These are phyloP conservation scores for Penicillium odoratum DNA, from an alignment of 495 filamentous ascomycete genomes.

Conservation along the genomic window DNA sequence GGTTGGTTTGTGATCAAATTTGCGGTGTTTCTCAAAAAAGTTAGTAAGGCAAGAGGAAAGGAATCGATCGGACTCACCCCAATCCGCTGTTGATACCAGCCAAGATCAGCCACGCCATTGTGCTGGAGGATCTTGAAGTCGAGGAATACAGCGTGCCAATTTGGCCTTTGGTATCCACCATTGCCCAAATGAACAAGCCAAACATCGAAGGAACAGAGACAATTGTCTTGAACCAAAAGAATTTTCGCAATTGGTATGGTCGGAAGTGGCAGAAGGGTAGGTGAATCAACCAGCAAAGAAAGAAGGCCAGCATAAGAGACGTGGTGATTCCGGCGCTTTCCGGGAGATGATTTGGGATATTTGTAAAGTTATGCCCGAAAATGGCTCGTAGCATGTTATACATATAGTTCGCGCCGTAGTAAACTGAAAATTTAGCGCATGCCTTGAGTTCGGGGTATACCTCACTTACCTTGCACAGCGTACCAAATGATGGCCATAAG, in stretches of 20 bases:
- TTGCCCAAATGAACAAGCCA: slow-evolving; percentile 3
- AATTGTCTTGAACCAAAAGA: slow-evolving; percentile 4
- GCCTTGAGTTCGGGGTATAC: too few relatives aligned
- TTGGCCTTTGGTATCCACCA: neutral
- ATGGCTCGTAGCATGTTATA: neutral
- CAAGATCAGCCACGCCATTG: too few relatives aligned
- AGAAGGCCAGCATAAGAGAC: slow-evolving; percentile 1
- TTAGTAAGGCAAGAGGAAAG: too few relatives aligned
- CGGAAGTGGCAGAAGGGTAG: slow-evolving; percentile 3
- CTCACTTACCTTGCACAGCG: neutral
- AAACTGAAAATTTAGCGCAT: too few relatives aligned
- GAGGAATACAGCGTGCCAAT: neutral
- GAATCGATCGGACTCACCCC: too few relatives aligned
- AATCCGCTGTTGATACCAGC: too few relatives aligned
- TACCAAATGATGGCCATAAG: slow-evolving; percentile 5
- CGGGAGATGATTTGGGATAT: slow-evolving; percentile 5
- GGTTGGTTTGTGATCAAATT: too few relatives aligned
- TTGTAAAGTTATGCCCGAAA: neutral
- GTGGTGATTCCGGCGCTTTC: slow-evolving; percentile 2
- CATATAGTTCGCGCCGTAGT: neutral
- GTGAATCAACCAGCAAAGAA: slow-evolving; percentile 1
- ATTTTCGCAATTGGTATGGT: neutral
- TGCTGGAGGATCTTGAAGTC: neutral
- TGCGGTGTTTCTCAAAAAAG: too few relatives aligned
- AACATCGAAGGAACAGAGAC: neutral